Evolutionary conservation across 768 basidiomycete genomes (phyloP).

Genomic region (Amanita jacksonii): DNA sequence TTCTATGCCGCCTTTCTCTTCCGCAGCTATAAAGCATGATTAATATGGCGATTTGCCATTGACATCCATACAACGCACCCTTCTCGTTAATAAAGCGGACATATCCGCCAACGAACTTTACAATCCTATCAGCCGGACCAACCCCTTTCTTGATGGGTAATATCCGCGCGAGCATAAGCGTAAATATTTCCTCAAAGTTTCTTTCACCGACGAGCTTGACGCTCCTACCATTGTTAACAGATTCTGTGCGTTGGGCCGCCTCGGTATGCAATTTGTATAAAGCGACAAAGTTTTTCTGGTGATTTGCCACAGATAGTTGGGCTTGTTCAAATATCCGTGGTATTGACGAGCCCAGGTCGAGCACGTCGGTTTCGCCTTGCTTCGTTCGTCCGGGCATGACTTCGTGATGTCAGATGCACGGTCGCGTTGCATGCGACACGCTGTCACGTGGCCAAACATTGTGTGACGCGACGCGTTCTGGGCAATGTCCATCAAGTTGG

Average conservation of each 20-base stretch:
- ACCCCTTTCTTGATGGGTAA: conserved; percentile 77
- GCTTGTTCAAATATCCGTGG: conserved; percentile 75
- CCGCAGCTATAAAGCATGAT: conserved; percentile 25
- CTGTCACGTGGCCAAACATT: background rate
- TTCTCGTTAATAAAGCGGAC: conserved; percentile 67
- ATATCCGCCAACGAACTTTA: conserved; percentile 80
- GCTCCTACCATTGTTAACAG: conserved; percentile 34
- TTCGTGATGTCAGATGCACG: background rate
- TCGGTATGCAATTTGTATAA: conserved; percentile 72
- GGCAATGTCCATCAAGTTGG: background rate
- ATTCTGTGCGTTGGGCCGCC: conserved; percentile 44
- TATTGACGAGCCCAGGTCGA: conserved; percentile 18
- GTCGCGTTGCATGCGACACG: background rate
- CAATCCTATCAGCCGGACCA: conserved; percentile 58
- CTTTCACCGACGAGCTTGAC: conserved; percentile 64
- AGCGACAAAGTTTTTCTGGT: conserved; percentile 82
- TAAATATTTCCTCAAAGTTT: conserved; percentile 60
- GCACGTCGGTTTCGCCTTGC: background rate
- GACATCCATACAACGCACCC: conserved; percentile 34
- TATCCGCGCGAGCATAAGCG: conserved; percentile 47
- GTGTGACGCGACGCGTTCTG: background rate
- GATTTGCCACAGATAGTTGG: conserved; percentile 65
- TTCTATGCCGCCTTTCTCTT: conserved; percentile 29
- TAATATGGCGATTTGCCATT: background rate
- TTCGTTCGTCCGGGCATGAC: conserved; percentile 6